Percentiles rank a stretch among this genome's conserved stretches.
Conservation (phyloP, 257 asterid genomes). For the Primulina huaijiensis region DNA sequence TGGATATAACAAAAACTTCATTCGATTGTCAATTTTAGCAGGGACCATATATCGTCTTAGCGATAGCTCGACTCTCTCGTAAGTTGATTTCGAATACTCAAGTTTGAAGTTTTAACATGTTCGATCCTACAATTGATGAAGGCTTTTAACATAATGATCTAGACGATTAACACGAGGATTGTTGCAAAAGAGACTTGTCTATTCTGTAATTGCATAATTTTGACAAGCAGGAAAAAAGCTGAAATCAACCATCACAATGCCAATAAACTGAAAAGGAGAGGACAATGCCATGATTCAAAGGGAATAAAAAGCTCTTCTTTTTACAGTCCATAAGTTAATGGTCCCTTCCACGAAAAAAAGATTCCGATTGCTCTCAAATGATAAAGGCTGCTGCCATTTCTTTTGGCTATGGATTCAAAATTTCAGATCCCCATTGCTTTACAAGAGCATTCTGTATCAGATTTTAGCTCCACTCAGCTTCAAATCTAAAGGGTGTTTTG, state of each 20-base stretch:
- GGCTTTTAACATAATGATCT: too few relatives aligned
- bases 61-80: neutral
- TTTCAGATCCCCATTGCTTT: neutral
- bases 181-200: neutral
- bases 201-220: neutral
- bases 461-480: neutral
- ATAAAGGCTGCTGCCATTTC: conserved; percentile 20
- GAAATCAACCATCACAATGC: neutral
- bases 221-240: neutral
- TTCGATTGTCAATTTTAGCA: too few relatives aligned
- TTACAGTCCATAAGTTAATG: conserved; percentile 25
- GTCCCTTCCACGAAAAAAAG: conserved; percentile 33
- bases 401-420: conserved; percentile 19
- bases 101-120: too few relatives aligned
- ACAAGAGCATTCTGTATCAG: neutral
- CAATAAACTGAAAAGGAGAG: conserved; percentile 34
- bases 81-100: neutral
- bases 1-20: too few relatives aligned
- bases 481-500: neutral
- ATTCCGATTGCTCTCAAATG: conserved; percentile 31
- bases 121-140: neutral
- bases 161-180: too few relatives aligned
- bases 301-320: conserved; percentile 51
- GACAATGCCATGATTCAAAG: conserved; percentile 43
- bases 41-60: too few relatives aligned